These are phyloP conservation scores for Daldinia loculata DNA, from an alignment of 495 filamentous ascomycete genomes.

Conservation along the genomic window DNA sequence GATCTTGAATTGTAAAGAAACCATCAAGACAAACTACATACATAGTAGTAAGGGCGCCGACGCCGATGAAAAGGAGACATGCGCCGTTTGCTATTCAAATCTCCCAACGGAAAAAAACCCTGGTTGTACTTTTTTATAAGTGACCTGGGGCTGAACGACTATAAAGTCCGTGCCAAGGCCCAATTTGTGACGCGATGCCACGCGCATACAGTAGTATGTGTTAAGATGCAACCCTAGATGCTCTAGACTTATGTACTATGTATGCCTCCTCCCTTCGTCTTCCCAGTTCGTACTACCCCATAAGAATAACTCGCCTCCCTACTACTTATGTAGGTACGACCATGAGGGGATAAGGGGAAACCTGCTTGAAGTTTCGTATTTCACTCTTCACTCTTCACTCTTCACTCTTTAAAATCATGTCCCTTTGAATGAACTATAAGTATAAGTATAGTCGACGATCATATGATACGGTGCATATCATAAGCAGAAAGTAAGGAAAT, in stretches of 20 bases:
- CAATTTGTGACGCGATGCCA: slow-evolving; percentile 41
- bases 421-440: not conserved
- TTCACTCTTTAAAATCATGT: not conserved
- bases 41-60: not conserved
- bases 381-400: too few relatives aligned
- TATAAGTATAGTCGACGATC: slow-evolving; percentile 23
- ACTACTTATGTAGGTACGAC: not conserved
- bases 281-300: slow-evolving; percentile 16
- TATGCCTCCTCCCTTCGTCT: not conserved
- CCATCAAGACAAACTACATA: not conserved
- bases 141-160: slow-evolving; percentile 17
- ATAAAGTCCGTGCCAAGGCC: slow-evolving; percentile 33
- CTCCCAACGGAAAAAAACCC: slow-evolving; percentile 28
- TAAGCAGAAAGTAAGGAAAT: slow-evolving; percentile 8
- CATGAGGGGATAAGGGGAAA: not conserved
- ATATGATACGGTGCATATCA: slow-evolving; percentile 12
- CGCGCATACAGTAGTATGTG: slow-evolving; percentile 37
- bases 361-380: not conserved
- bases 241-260: slow-evolving; percentile 24
- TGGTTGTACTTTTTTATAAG: slow-evolving; percentile 13
- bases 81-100: slow-evolving; percentile 1
- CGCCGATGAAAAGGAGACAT: slow-evolving; percentile 1
- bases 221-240: slow-evolving; percentile 35
- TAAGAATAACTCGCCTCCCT: slow-evolving; percentile 2
- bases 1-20: slow-evolving; percentile 11